phyloP scores from a whole-genome alignment of 768 basidiomycete genomes.

The Hericium erinaceus region DNA sequence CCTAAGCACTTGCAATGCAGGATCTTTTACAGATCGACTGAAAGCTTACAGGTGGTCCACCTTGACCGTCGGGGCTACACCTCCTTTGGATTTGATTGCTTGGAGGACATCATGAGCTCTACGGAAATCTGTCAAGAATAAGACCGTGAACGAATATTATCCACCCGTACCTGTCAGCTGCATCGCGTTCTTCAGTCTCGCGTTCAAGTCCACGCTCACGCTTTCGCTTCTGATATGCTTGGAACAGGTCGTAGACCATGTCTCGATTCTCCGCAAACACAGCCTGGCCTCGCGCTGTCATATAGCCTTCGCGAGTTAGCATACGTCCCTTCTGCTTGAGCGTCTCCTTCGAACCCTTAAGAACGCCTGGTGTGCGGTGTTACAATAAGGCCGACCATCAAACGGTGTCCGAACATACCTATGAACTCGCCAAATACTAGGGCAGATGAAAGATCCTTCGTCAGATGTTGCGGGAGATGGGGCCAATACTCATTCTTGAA shows the following conservation, averaged over 20 bases:
- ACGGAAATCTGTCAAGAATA: not conserved
- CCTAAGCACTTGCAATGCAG: not conserved
- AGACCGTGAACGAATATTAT: too few species aligned
- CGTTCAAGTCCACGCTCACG: not conserved
- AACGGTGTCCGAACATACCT: slow-evolving; percentile 27
- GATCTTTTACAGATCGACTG: not conserved
- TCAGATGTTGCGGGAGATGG: slow-evolving; percentile 41
- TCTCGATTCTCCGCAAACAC: not conserved
- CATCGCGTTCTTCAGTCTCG: slow-evolving; percentile 36
- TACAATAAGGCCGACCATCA: too few species aligned
- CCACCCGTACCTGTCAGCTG: slow-evolving; percentile 40
- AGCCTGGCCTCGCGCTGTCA: not conserved
- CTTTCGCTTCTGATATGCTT: slow-evolving; percentile 40
- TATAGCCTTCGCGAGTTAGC: slow-evolving; percentile 6
- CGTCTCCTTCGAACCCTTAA: slow-evolving; percentile 58
- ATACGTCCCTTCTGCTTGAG: slow-evolving; percentile 14
- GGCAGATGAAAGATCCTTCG: slow-evolving; percentile 47
- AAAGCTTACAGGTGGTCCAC: slow-evolving; percentile 46
- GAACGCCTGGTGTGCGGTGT: slow-evolving; percentile 32
- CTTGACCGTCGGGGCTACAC: slow-evolving; percentile 39
- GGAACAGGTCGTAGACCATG: slow-evolving; percentile 29
- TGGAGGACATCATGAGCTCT: slow-evolving; percentile 46
- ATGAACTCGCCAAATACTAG: slow-evolving; percentile 59
- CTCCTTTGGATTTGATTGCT: slow-evolving; percentile 18
- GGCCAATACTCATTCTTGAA: slow-evolving; percentile 52